Evolutionary conservation across 1,284 basidiomycete species (phyloP).

Genomic region (Fistulinella cinereoalba): DNA sequence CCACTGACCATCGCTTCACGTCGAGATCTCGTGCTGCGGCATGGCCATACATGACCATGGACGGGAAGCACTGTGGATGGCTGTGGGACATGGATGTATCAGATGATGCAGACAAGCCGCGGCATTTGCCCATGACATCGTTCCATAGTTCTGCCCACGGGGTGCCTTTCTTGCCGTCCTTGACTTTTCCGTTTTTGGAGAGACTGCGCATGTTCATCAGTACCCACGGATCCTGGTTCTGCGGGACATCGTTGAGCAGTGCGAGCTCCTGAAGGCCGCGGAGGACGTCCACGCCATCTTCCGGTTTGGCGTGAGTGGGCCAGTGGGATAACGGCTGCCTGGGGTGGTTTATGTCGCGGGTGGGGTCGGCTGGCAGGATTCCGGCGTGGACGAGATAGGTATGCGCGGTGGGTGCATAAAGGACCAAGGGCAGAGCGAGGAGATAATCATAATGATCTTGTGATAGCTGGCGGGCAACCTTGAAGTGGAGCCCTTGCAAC

Average conservation of each 20-base stretch:
- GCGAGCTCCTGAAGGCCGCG: constrained; percentile 56
- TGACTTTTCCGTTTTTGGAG: constrained; percentile 49
- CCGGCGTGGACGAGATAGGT: constrained; percentile 83
- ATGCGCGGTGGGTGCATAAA: constrained; percentile 78
- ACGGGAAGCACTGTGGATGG: constrained; percentile 64
- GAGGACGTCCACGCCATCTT: constrained; percentile 34
- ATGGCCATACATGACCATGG: constrained; percentile 83
- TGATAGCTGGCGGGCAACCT: constrained; percentile 64
- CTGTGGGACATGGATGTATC: constrained; percentile 11
- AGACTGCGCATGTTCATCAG: constrained; percentile 76
- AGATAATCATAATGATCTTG: constrained; percentile 66
- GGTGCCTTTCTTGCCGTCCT: constrained; percentile 57
- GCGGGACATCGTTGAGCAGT: constrained; percentile 61
- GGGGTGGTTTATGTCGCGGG: constrained; percentile 42
- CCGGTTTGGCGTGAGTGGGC: constrained; percentile 42
- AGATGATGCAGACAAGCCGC: constrained; percentile 42
- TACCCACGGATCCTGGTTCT: constrained; percentile 74
- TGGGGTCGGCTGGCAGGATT: constrained; percentile 69
- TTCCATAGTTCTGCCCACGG: constrained; percentile 79
- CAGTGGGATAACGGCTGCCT: constrained; percentile 66
- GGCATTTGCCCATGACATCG: constrained; percentile 64
- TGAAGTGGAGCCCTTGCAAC: constrained; percentile 74
- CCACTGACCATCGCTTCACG: constrained; percentile 74
- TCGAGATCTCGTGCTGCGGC: constrained; percentile 74
- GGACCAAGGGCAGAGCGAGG: constrained; percentile 61